Evolutionary conservation across 2,329 filamentous ascomycete genomes (phyloP), one percentile per base, ranked within the genome.

Genomic region (Plenodomus tracheiphilus): DNA sequence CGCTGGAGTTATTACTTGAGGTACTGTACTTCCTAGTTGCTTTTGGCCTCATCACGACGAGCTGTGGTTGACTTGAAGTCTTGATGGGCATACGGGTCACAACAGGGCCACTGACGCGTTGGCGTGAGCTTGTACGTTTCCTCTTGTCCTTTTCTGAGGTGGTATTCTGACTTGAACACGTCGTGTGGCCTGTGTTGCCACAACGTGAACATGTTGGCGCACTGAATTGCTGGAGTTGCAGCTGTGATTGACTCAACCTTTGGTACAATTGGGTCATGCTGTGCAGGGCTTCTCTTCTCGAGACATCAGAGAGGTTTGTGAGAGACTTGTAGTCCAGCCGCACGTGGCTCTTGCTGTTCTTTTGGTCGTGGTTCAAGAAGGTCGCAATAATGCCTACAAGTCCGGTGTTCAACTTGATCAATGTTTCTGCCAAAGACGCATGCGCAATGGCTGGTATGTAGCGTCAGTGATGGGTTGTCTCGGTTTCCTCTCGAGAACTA

Each of bases 381-480:
- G 74, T 61, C 17, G 74, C 65, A 43, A 79, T 77, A 56, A 79
- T 77, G 47, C 63, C 60, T 7, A 79, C 74, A 4, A 79, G 71
- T 34, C 77, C 75, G 16, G 74, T 75, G 51, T 79, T 79, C 21
- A 79, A 62, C 51, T 70, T 76, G 47, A 78, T 69, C 19, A 79
- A 55, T 16, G 75, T 74, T 51, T 74, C 74, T 10, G 74, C 73
- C 17, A 79, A 74, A n/a, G 71, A 73, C 2, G 72, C 72, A 49
- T 77, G 75, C 15, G 76, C 76, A 45, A 74, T 74, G 39, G 72
- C 76, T 78, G 47, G 43, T 9, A 13, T 38, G 43, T 22, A 48
- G 41, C 10, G 32, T 25, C 20, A 13, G 21, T 49, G 11, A 32
- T 11, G 15, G 15, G 28, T 8, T 11, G 13, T 32, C 6, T 32